Evolutionary conservation across 345 rosid genomes (phyloP).

Genomic region (Syzygium jambos): DNA sequence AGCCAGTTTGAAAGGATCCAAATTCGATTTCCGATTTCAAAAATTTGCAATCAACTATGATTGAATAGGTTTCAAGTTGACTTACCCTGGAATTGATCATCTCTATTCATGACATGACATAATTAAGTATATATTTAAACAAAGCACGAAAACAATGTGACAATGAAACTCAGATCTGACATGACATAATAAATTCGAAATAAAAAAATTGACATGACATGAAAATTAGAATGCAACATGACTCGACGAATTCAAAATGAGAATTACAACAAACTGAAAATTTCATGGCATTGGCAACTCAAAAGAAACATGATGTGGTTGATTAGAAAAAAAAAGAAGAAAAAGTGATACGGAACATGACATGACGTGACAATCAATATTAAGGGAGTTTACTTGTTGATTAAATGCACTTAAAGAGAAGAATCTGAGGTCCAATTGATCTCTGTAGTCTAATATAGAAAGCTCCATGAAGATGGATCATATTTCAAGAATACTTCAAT

Average conservation of each 20-base stretch:
- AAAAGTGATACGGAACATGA: neutral
- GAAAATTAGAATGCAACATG: neutral
- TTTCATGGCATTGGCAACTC: neutral
- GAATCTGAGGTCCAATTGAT: neutral
- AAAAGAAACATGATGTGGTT: neutral
- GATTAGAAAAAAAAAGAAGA: too few relatives aligned
- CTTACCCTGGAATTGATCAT: fast-evolving
- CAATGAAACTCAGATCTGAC: neutral
- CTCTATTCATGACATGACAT: neutral
- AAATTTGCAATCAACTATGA: neutral
- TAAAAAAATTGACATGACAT: neutral
- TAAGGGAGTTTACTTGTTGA: neutral
- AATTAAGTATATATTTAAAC: neutral
- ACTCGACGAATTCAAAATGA: too few relatives aligned
- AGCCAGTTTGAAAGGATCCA: neutral
- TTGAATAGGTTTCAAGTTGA: neutral
- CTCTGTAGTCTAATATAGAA: neutral
- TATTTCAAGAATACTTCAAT: neutral
- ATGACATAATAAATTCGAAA: neutral
- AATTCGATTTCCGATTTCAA: neutral
- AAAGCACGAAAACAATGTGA: neutral
- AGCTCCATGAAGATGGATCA: neutral
- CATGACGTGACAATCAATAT: neutral
- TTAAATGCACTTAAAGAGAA: neutral
- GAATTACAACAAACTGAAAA: too few relatives aligned